A percentile compares a stretch with the other conserved stretches of the same genome.
Conservation (phyloP, 139 green algal species). For the Picochlorum sp. region DNA sequence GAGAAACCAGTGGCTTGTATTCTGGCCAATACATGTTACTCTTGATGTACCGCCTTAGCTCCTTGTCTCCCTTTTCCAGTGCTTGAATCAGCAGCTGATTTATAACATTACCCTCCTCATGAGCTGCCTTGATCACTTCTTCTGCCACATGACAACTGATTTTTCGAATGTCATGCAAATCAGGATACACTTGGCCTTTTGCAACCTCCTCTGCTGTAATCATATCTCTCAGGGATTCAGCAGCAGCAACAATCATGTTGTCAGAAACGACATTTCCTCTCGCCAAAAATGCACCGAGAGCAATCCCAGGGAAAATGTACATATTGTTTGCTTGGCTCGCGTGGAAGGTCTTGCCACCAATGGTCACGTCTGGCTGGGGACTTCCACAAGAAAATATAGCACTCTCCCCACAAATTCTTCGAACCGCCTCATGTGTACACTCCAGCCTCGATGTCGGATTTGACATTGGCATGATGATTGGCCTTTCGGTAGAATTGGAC, state of each 20-base stretch:
- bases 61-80: constrained; percentile 7
- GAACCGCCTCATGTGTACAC: constrained; percentile 72
- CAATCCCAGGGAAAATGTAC: constrained; percentile 61
- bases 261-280: constrained; percentile 34
- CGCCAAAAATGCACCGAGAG: constrained; percentile 38
- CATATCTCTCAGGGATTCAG: constrained; percentile 39
- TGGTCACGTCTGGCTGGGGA: constrained; percentile 46
- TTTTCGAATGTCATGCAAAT: constrained; percentile 26
- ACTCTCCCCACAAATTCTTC: constrained; percentile 29
- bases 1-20: constrained; percentile 7
- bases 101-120: constrained; percentile 37
- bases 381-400: constrained; percentile 69
- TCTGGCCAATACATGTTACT: constrained; percentile 23
- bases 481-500: constrained; percentile 49
- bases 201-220: constrained; percentile 48
- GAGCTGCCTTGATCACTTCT: constrained; percentile 48
- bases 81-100: constrained; percentile 7
- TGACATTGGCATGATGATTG: constrained; percentile 85
- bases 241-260: constrained; percentile 57
- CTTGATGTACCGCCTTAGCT: constrained; percentile 12
- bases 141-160: constrained; percentile 46
- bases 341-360: constrained; percentile 19
- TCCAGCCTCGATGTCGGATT: constrained; percentile 83
- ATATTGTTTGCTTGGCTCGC: constrained; percentile 71
- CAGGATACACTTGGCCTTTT: constrained; percentile 32